phyloP scores from a whole-genome alignment of 75 land plant species.

The Cupressus sempervirens region DNA sequence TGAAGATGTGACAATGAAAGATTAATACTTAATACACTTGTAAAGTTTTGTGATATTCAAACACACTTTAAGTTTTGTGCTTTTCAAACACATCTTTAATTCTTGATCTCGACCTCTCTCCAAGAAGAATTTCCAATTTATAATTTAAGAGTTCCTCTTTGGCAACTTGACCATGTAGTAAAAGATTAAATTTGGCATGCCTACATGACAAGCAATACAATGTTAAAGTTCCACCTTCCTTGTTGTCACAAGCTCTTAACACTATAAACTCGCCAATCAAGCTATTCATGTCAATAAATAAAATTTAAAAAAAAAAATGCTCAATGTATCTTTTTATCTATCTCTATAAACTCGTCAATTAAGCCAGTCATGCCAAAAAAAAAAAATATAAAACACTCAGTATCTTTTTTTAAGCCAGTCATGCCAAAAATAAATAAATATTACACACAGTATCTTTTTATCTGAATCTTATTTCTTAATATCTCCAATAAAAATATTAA shows the following conservation, averaged over 20 bases:
- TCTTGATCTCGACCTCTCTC: background rate
- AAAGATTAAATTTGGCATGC: constrained; percentile 43
- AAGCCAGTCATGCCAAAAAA: too few relatives aligned
- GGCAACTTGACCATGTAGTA: constrained; percentile 38
- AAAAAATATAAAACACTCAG: too few relatives aligned
- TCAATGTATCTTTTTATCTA: too few relatives aligned
- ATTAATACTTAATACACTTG: too few relatives aligned
- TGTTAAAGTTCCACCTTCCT: constrained; percentile 69
- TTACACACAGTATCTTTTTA: constrained; percentile 43
- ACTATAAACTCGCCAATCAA: constrained; percentile 46
- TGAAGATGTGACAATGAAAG: too few relatives aligned
- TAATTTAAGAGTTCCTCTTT: constrained; percentile 58
- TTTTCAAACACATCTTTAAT: constrained; percentile 38
- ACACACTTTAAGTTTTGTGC: constrained; percentile 16
- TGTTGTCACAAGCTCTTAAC: constrained; percentile 57
- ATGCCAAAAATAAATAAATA: too few relatives aligned
- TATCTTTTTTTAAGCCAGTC: too few relatives aligned
- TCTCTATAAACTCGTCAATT: too few relatives aligned
- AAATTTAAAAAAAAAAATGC: too few relatives aligned
- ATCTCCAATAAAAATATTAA: constrained; percentile 31
- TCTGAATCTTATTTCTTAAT: constrained; percentile 22
- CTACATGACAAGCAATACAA: constrained; percentile 48
- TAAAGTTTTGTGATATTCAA: too few relatives aligned
- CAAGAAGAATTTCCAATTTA: constrained; percentile 19
- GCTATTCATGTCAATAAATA: constrained; percentile 48